Evolutionary conservation across 2,329 filamentous ascomycete species (phyloP).

Genomic region (Venturia nashicola): DNA sequence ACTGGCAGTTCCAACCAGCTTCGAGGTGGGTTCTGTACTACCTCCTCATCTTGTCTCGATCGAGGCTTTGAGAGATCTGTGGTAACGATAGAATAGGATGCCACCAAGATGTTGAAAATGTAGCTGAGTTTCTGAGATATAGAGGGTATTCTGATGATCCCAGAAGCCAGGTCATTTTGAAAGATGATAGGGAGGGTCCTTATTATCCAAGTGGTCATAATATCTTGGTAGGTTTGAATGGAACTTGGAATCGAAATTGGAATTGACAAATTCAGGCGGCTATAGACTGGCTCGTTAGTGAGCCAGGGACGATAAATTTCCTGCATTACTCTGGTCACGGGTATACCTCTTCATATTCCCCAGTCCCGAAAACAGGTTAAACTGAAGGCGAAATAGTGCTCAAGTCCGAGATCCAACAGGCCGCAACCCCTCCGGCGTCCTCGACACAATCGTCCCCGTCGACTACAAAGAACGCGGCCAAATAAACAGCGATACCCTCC

Average conservation of each 20-base stretch:
- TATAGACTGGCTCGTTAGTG: slow-evolving; percentile 45
- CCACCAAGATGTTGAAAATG: slow-evolving; percentile 37
- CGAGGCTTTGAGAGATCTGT: background rate
- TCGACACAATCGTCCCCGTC: slow-evolving; percentile 42
- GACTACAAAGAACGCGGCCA: slow-evolving; percentile 42
- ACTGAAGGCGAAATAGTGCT: background rate
- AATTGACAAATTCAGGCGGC: slow-evolving; percentile 14
- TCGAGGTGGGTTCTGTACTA: slow-evolving; percentile 19
- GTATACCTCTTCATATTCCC: slow-evolving; percentile 12
- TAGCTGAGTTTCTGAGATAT: slow-evolving; percentile 33
- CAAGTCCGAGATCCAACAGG: slow-evolving; percentile 6
- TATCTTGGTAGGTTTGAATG: slow-evolving; percentile 16
- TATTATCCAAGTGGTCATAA: slow-evolving; percentile 31
- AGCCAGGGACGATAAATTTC: slow-evolving; percentile 40
- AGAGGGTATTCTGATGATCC: slow-evolving; percentile 29
- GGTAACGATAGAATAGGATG: slow-evolving; percentile 17
- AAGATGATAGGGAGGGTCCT: slow-evolving; percentile 24
- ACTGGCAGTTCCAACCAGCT: slow-evolving; percentile 30
- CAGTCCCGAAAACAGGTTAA: slow-evolving; percentile 29
- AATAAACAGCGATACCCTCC: slow-evolving; percentile 39
- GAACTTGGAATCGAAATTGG: background rate
- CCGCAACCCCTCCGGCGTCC: slow-evolving; percentile 17
- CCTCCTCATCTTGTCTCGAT: background rate
- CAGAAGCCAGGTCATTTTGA: slow-evolving; percentile 26
- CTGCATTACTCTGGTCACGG: slow-evolving; percentile 49